phyloP scores from a whole-genome alignment of 106 monocot species.

The Dendrobium catenatum region DNA sequence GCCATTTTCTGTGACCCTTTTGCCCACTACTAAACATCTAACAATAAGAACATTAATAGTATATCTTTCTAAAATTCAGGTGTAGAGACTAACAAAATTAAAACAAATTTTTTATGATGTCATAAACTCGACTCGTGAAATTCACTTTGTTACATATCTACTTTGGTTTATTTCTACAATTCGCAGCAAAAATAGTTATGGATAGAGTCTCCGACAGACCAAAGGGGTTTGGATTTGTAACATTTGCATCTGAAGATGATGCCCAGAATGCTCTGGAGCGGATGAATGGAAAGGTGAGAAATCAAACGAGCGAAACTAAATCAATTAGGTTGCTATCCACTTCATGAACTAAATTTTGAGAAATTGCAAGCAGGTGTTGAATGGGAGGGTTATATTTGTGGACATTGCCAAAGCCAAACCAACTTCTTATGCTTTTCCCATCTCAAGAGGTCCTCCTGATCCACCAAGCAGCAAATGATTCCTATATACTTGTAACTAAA shows the following conservation, averaged over 20 bases:
- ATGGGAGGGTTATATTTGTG: conserved; percentile 42
- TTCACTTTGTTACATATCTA: too few relatives aligned
- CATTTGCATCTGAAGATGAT: conserved; percentile 53
- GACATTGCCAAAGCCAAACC: conserved; percentile 37
- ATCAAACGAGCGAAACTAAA: too few relatives aligned
- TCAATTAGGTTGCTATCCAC: background rate
- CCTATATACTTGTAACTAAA: background rate
- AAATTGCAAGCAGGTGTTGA: conserved; percentile 20
- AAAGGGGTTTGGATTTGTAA: conserved; percentile 63
- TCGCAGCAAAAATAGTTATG: conserved; percentile 51
- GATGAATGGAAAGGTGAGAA: conserved; percentile 61
- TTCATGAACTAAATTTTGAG: background rate
- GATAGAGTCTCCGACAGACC: conserved; percentile 51
- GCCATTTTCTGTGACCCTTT: too few relatives aligned
- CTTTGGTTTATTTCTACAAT: background rate
- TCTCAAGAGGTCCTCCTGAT: conserved; percentile 37
- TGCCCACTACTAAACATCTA: too few relatives aligned
- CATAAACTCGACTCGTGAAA: too few relatives aligned
- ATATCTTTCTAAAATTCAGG: too few relatives aligned
- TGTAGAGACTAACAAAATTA: too few relatives aligned
- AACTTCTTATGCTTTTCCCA: conserved; percentile 9
- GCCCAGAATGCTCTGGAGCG: conserved; percentile 36
- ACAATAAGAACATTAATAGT: too few relatives aligned
- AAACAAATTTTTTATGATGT: too few relatives aligned
- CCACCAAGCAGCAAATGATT: conserved; percentile 1